Evolutionary conservation across 106 monocot species (phyloP).

Genomic region (Acorus calamus): DNA sequence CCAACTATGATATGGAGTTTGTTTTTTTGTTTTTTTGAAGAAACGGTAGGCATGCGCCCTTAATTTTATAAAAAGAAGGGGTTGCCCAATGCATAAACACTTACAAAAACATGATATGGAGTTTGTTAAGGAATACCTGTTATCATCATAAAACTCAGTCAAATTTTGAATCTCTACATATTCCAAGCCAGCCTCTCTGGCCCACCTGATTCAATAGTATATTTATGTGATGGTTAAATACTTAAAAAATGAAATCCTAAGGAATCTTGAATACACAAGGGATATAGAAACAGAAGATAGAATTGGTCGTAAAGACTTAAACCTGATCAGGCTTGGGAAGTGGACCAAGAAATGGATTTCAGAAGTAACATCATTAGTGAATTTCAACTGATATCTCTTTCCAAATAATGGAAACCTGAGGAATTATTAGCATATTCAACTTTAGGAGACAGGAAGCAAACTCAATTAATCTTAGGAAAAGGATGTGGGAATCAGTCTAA

Average conservation of each 20-base stretch:
- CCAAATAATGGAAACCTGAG: conserved; percentile 94
- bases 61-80: too few relatives aligned
- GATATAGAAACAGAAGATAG: neutral
- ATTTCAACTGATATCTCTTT: conserved; percentile 89
- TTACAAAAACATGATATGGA: neutral
- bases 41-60: too few relatives aligned
- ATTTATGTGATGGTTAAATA: neutral
- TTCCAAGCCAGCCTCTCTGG: conserved; percentile 88
- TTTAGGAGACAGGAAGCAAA: neutral
- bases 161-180: conserved; percentile 93
- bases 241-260: neutral
- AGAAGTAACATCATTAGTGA: conserved; percentile 52
- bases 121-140: conserved; percentile 34
- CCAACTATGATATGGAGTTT: too few relatives aligned
- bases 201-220: conserved; percentile 47
- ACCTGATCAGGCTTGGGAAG: conserved; percentile 93
- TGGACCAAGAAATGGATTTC: conserved; percentile 85
- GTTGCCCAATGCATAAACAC: too few relatives aligned
- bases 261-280: neutral
- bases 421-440: neutral
- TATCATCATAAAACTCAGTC: conserved; percentile 97
- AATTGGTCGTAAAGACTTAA: conserved; percentile 1
- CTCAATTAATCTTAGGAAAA: neutral
- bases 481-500: neutral
- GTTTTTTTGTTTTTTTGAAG: too few relatives aligned